Percentiles rank a stretch among this genome's conserved stretches.
Conservation (phyloP, 345 rosid species). For the Sonneratia alba region DNA sequence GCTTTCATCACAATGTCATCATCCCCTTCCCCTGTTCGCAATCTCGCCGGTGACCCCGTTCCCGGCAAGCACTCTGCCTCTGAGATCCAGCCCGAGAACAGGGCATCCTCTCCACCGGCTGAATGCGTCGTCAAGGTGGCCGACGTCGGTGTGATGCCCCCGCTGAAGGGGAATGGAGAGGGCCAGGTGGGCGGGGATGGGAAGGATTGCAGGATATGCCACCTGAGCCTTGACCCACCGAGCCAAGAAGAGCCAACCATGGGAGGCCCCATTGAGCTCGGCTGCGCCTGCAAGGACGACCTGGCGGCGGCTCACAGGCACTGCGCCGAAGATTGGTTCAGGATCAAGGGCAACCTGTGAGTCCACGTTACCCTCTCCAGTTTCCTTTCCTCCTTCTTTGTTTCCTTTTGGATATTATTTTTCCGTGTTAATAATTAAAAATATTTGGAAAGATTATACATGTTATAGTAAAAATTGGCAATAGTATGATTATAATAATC, state of each 20-base stretch:
- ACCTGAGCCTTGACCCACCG: constrained; percentile 12
- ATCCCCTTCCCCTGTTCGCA: background rate
- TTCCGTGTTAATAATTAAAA: too few species aligned
- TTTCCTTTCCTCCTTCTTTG: background rate
- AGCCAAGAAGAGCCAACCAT: constrained; percentile 14
- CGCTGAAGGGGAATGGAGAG: background rate
- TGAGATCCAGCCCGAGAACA: background rate
- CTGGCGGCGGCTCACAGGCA: constrained; percentile 36
- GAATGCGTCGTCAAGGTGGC: background rate
- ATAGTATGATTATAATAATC: too few species aligned
- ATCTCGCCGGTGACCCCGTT: background rate
- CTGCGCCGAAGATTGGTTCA: constrained; percentile 45
- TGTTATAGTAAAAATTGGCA: too few species aligned
- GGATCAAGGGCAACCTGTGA: constrained; percentile 38
- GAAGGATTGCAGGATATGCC: constrained; percentile 16
- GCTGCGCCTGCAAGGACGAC: constrained; percentile 40
- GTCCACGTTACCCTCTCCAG: background rate
- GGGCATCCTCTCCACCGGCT: background rate
- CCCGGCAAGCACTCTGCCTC: background rate
- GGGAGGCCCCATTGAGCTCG: constrained; percentile 27
- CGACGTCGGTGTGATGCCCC: constrained; percentile 2
- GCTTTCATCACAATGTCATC: background rate
- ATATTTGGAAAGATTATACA: too few species aligned
- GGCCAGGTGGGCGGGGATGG: background rate
- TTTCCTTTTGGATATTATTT: background rate